phyloP scores from a whole-genome alignment of 2,329 filamentous ascomycete species.

The Ascochyta rabiei region DNA sequence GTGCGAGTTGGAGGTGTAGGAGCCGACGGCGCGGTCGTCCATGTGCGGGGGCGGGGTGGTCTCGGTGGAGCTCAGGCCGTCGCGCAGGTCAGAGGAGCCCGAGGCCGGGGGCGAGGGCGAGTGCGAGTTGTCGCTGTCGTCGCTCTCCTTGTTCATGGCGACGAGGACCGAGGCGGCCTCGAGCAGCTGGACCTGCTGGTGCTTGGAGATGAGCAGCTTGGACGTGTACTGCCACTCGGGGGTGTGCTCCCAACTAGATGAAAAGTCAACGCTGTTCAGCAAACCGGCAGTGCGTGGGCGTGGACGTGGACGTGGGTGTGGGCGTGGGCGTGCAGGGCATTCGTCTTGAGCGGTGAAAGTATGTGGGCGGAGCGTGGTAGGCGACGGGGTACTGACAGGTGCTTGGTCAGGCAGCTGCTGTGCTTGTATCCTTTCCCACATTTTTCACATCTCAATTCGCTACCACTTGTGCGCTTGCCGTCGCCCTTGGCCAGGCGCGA shows the following conservation, averaged over 20 bases:
- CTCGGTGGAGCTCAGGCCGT: constrained; percentile 83
- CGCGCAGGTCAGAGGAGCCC: constrained; percentile 76
- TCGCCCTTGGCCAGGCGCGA: constrained; percentile 81
- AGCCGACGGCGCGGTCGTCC: constrained; percentile 66
- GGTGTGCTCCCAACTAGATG: constrained; percentile 94
- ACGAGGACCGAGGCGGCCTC: constrained; percentile 97
- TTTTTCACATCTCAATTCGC: constrained; percentile 93
- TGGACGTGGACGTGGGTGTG: not conserved
- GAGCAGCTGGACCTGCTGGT: constrained; percentile 96
- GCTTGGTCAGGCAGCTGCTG: constrained; percentile 99
- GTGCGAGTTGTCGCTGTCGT: constrained; percentile 77
- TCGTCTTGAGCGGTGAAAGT: constrained; percentile 50
- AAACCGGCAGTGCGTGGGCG: constrained; percentile 18
- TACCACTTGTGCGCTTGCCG: constrained; percentile 75
- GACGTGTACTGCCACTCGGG: constrained; percentile 97
- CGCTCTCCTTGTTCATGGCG: constrained; percentile 76
- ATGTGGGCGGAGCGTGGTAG: constrained; percentile 48
- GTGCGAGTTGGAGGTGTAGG: constrained; percentile 37
- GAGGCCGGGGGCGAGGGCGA: constrained; percentile 83
- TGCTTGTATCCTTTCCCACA: constrained; percentile 99
- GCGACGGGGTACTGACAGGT: constrained; percentile 87
- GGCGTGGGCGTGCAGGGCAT: constrained; percentile 36
- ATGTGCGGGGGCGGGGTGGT: constrained; percentile 87
- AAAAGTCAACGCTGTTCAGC: constrained; percentile 41
- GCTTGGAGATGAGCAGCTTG: constrained; percentile 97